Evolutionary conservation across 768 basidiomycete genomes (phyloP), one percentile per base, ranked within the genome.

Genomic region (Punctularia strigosozonata): DNA sequence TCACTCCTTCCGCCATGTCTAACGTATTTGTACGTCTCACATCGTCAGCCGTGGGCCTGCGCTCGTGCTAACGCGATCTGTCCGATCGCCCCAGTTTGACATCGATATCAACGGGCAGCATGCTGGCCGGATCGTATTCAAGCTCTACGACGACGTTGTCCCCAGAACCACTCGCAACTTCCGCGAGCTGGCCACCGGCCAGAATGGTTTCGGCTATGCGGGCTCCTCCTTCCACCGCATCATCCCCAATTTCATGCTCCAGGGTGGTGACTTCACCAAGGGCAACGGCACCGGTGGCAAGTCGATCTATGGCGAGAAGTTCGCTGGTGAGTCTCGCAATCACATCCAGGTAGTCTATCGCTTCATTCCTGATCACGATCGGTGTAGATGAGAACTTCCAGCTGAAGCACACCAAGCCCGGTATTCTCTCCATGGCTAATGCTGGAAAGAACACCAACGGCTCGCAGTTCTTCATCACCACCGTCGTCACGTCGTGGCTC

Each of bases 391-490:
- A 94, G 64, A 92, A 91, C 69, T 85, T 87, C 59, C 49, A 64
- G 46, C 53, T 77, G 43, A 79, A 75, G 60, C 91, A 95, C 68
- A 68, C 59, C 43, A 80, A 78, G 52, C 69, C 67, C 18, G 75
- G 75, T 37, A 54, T 80, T 34, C 64, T 85, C 28, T 81, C 80
- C 38, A 84, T 84, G 79, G 87, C 87, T 18, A 90, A 91, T 52
- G 72, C 79, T 4, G 81, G 80, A 23, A 62, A 59, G 54, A 77
- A 88, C 65, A 91, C 89, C 47, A 92, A 92, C 53, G 88, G 84
- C 12, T 84, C 75, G 14, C 82, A 89, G 58, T 91, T 92, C 73
- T 91, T 94, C 70, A 77, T 92, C 65, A 88, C 84, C 46, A 91
- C 87, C 28, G 78, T 77, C 40, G 59, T 63, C 24, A 84, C 84